Conservation (phyloP, 208 protist genomes). For the Leishmania major region DNA sequence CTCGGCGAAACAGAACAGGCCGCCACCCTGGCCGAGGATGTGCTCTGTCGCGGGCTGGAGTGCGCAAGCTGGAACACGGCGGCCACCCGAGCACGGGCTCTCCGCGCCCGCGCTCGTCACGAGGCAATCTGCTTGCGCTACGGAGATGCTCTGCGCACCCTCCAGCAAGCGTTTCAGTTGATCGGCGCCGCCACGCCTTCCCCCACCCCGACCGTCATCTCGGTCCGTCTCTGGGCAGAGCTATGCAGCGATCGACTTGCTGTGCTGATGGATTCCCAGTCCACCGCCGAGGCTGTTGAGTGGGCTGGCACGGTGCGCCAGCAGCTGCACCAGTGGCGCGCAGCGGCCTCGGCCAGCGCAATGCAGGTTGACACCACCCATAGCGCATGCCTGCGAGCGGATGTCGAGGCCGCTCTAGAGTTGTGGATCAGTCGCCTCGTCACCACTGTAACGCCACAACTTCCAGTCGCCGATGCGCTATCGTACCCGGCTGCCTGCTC, state of each 20-base stretch:
- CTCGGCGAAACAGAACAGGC: slow-evolving; percentile 54
- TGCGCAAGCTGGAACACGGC: slow-evolving; percentile 19
- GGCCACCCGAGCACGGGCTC: not conserved
- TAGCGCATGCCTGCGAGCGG: slow-evolving; percentile 7
- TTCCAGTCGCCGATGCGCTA: not conserved
- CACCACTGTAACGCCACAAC: not conserved
- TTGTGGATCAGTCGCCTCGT: slow-evolving; percentile 14
- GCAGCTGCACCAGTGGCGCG: slow-evolving; percentile 18
- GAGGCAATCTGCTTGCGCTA: slow-evolving; percentile 17
- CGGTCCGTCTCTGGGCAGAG: slow-evolving; percentile 18
- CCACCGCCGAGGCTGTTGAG: slow-evolving; percentile 11
- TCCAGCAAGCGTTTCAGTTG: slow-evolving; percentile 6
- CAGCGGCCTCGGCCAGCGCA: not conserved
- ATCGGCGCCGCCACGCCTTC: slow-evolving; percentile 1
- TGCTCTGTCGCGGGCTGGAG: slow-evolving; percentile 14
- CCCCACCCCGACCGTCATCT: not conserved
- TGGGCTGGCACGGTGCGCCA: slow-evolving; percentile 11
- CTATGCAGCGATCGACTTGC: slow-evolving; percentile 20
- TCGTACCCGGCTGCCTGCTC: not conserved
- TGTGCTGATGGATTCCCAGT: slow-evolving; percentile 1
- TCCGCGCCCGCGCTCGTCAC: slow-evolving; percentile 16
- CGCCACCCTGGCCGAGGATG: slow-evolving; percentile 24
- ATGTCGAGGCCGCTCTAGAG: slow-evolving; percentile 11
- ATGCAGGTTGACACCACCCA: slow-evolving; percentile 5
- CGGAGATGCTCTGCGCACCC: slow-evolving; percentile 17